A percentile compares a stretch with the other conserved stretches of the same genome.
Conservation (phyloP, 1,284 basidiomycete species). For the Inonotus hispidus region DNA sequence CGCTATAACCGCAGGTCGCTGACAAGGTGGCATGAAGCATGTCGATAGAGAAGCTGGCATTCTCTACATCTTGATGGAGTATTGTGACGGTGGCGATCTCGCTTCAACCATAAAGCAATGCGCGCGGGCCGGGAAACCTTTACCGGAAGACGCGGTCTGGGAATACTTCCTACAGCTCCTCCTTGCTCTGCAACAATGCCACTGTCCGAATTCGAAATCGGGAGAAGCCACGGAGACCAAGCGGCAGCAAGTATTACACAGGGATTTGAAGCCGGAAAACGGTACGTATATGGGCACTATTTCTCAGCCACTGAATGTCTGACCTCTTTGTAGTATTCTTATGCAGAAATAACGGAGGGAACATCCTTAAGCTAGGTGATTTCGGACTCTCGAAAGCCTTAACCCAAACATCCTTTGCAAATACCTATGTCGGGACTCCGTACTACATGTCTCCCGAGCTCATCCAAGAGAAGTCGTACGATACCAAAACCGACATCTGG, state of each 20-base stretch:
- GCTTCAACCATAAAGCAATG: constrained; percentile 81
- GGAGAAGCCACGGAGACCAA: constrained; percentile 40
- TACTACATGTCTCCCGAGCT: constrained; percentile 99
- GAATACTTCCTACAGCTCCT: constrained; percentile 91
- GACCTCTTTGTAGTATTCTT: constrained; percentile 54
- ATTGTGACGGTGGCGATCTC: constrained; percentile 92
- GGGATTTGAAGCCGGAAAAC: constrained; percentile 97
- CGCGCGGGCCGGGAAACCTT: constrained; percentile 56
- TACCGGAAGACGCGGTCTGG: constrained; percentile 94
- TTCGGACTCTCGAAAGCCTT: constrained; percentile 95
- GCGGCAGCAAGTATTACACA: constrained; percentile 81
- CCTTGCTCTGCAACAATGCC: constrained; percentile 88
- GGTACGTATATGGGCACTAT: constrained; percentile 42
- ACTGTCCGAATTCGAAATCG: constrained; percentile 61
- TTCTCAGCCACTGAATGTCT: neutral
- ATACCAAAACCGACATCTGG: constrained; percentile 98
- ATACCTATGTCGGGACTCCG: constrained; percentile 97
- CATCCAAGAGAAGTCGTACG: constrained; percentile 94
- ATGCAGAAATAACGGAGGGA: constrained; percentile 54
- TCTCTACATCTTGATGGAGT: constrained; percentile 96
- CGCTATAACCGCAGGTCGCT: neutral
- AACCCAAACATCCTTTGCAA: constrained; percentile 81
- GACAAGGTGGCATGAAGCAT: constrained; percentile 37
- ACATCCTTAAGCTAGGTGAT: constrained; percentile 89
- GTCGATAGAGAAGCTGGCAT: constrained; percentile 89